Evolutionary conservation across 148 eudicot genomes (phyloP), one percentile per base, ranked within the genome.

Genomic region (Mesembryanthemum crystallinum): DNA sequence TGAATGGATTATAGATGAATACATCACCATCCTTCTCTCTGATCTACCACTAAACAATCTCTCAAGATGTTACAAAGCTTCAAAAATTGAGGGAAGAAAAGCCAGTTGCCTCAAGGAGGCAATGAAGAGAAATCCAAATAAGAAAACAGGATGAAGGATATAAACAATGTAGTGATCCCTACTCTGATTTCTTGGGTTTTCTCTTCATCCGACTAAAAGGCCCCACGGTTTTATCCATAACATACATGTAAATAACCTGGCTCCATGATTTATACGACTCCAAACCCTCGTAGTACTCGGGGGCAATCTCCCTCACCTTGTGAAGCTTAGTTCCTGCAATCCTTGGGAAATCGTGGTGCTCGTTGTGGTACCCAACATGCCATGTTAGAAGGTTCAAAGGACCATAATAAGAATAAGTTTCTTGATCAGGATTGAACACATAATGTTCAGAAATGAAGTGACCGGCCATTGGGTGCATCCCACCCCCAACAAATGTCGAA

Each of bases 391-490:
- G 75, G 82, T 92, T 92, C 77, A 92, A 60, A 4, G 97, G 96
- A 12, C 98, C 98, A 6, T 94, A 94, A 57, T 92, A 94, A 21
- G 97, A 94, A 71, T 88, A 94, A 0, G 98, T 93, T 81, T 94
- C 98, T 85, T 94, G 98, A 28, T 86, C 86, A 5, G 87, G 83
- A 30, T 90, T 86, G 74, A 94, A 92, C 8, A 91, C 92, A 30
- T 94, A 94, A 81, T 94, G 98, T 70, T 94, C 98, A 0, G 98
- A 94, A 28, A 94, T 91, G 73, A 94, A 92, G 83, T 94, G 98
- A 54, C 97, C 98, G 0, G 97, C 98, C 95, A 92, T 90, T 0
- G 98, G 98, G 69, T 94, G 98, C 92, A 94, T 73, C 59, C 98
- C 98, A 3, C 97, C 98, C 35, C 98, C 98, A 66, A 92, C 97